Percentiles rank a stretch among this genome's conserved stretches.
Conservation (phyloP, 1,284 basidiomycete genomes). For the Cutaneotrichosporon sp. region DNA sequence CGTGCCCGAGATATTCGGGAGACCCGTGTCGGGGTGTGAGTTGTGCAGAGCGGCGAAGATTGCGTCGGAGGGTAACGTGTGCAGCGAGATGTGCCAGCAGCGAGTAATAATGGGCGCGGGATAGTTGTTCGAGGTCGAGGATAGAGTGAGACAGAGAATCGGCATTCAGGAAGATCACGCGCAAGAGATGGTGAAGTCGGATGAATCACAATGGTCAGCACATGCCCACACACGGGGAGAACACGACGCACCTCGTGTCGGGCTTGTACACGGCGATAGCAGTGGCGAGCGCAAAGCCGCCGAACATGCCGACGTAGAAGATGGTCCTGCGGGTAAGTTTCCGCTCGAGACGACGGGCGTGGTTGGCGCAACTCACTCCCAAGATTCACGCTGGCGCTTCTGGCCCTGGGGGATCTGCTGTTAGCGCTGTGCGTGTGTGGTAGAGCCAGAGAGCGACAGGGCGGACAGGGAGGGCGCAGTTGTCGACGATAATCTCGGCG, state of each 20-base stretch:
- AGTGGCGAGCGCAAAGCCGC: slow-evolving; percentile 69
- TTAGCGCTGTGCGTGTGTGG: slow-evolving; percentile 7
- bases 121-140: not conserved
- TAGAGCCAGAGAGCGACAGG: not conserved
- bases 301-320: slow-evolving; percentile 88
- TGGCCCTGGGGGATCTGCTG: slow-evolving; percentile 14
- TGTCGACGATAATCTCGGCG: too few species aligned
- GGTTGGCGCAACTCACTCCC: slow-evolving; percentile 43
- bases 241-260: slow-evolving; percentile 73
- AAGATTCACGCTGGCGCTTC: slow-evolving; percentile 36
- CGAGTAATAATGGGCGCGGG: too few species aligned
- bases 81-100: too few species aligned
- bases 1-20: too few species aligned
- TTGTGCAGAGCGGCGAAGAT: too few species aligned
- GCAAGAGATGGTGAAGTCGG: slow-evolving; percentile 1
- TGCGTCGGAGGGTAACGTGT: too few species aligned
- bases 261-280: slow-evolving; percentile 89
- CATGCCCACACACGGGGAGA: not conserved
- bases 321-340: slow-evolving; percentile 62
- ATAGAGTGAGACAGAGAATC: too few species aligned
- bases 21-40: too few species aligned
- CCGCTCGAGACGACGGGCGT: too few species aligned
- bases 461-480: not conserved
- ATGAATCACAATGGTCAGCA: not conserved
- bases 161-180: too few species aligned